Evolutionary conservation across 805 yeast genomes (phyloP), one percentile per base, ranked within the genome.

Genomic region (Zygoascus bituminiphila): DNA sequence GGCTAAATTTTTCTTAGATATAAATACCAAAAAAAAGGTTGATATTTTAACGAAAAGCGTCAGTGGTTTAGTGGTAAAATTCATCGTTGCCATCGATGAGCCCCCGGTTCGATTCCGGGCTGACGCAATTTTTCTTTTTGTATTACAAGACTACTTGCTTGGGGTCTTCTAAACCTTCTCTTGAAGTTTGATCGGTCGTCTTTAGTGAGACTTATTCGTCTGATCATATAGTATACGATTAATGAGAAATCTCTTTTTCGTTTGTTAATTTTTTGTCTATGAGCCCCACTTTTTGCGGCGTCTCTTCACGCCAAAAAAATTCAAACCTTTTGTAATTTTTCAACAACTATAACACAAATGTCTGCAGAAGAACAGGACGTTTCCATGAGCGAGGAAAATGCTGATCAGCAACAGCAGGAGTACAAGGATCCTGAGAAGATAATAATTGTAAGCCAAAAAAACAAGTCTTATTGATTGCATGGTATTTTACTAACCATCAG

Each of bases 21-120:
- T n/a, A n/a, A n/a, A n/a, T n/a, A n/a, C n/a, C n/a, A n/a, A n/a
- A n/a, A n/a, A n/a, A n/a, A n/a, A n/a, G n/a, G n/a, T n/a, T n/a
- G n/a, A n/a, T n/a, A n/a, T n/a, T n/a, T n/a, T n/a, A n/a, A n/a
- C n/a, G n/a, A n/a, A 29, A 29, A 29, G 76, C 76, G 75, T 70
- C 61, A 67, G 74, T 72, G 76, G 76, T 73, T 73, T 73, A 73
- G 76, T 72, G 76, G 76, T 71, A 72, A 71, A 72, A 72, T 71
- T 69, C 74, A 65, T 68, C 75, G 75, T 72, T 72, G 76, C 77
- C 77, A 72, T 72, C 74, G 74, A 68, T 65, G 74, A 70, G 76
- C 75, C 76, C 76, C 76, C 75, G 77, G 77, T 72, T 72, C 77
- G 76, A 72, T 72, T 72, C 77, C 77, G 76, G 76, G 76, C 74